A percentile compares a stretch with the other conserved stretches of the same genome.
phyloP scores from a whole-genome alignment of 352 stramenopile species.

The Globisporangium alternatum region DNA sequence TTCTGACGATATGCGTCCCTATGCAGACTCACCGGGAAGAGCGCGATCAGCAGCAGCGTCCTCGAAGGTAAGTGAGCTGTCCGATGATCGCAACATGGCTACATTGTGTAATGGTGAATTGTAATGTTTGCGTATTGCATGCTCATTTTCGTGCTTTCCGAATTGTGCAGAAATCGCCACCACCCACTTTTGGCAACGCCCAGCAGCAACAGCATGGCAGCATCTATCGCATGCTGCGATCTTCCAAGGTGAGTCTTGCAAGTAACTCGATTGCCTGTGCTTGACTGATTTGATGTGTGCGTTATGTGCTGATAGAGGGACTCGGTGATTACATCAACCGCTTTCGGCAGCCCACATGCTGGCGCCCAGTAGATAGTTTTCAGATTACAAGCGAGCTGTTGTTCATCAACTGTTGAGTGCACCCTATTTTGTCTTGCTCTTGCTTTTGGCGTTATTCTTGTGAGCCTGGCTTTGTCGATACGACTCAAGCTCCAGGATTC shows the following conservation, averaged over 20 bases:
- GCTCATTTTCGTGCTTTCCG: background rate
- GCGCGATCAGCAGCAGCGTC: background rate
- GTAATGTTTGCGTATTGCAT: background rate
- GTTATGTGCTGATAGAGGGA: background rate
- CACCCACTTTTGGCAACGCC: conserved; percentile 34
- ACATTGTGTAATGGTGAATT: conserved; percentile 1
- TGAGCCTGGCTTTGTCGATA: too few species aligned
- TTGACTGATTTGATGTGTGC: background rate
- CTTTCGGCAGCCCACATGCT: too few species aligned
- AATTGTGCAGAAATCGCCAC: conserved; percentile 17
- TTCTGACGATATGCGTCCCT: background rate
- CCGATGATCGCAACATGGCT: background rate
- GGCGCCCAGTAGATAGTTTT: too few species aligned
- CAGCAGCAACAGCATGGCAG: conserved; percentile 46
- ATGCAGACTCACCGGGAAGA: background rate
- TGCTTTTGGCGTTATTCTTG: too few species aligned
- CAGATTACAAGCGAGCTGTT: background rate
- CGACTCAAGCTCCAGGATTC: too few species aligned
- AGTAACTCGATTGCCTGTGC: background rate
- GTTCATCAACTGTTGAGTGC: too few species aligned
- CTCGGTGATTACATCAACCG: too few species aligned
- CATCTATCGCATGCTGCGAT: conserved; percentile 69
- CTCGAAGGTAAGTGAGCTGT: background rate
- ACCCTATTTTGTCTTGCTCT: too few species aligned
- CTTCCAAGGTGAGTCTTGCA: background rate